Base-by-base conservation (phyloP, 352 stramenopile species). In the Phytopythium delawarense region DNA sequence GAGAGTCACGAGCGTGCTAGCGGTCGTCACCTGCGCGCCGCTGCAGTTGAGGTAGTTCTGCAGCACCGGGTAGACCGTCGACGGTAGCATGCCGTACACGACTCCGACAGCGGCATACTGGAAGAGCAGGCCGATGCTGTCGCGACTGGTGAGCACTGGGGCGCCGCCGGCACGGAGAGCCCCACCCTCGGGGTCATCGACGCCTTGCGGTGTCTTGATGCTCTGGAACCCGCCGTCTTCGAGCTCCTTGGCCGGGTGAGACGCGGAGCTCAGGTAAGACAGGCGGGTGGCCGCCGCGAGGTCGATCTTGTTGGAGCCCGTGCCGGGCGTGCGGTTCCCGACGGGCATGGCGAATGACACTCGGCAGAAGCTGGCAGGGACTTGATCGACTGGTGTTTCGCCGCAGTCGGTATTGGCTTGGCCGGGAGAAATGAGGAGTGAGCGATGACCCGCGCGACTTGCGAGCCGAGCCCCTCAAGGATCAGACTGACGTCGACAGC, bases 101-200 rank as follows among this genome's bases (percentile, higher is more conserved):
- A 88, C 61, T 12, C 79, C 79, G 9, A 88, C 79, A 6, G 67
- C 71, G 0, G 77, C 75, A 62, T 88, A 85, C 67, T 88, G 75
- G 21, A 69, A 60, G 12, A 87, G 37, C 32, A 88, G 45, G 32
- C 79, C 79, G 23, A 88, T 57, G 57, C 70, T 62, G 1, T 76
- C 69, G 7, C 54, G 63, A 37, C 54, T 73, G 13, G 59, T 65
- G 16, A 86, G 66, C 0, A 70, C 65, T 4, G 74, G 75, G 1
- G 62, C 61, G 15, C 69, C 74, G 2, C 79, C 79, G 0, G 50
- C 45, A 16, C 79, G 79, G 7, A 89, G 65, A 1, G 79, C 80
- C 1, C 78, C 77, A 37, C 56, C 66, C 52, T 87, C 75, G 18
- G 72, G 63, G 21, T 64, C 63, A 13, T 39, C 58, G 25, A 44